Conservation (phyloP, 2,329 filamentous ascomycete species). For the Bretziella fagacearum region DNA sequence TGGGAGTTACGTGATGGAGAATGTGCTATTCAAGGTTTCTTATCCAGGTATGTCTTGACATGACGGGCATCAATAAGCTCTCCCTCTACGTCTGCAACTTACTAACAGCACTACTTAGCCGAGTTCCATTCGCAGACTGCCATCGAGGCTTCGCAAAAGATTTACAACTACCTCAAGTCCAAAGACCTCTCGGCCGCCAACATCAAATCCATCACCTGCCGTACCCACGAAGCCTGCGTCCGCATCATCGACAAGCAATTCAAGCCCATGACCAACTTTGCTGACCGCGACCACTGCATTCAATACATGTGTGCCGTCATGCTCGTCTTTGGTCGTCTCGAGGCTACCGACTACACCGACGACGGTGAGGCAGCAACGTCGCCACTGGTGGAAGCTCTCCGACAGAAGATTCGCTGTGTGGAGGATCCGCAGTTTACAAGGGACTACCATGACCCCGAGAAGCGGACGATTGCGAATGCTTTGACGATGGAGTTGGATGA, state of each 20-base stretch:
- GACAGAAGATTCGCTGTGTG: slow-evolving; percentile 86
- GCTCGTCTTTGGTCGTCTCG: slow-evolving; percentile 86
- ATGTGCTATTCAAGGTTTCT: slow-evolving; percentile 98
- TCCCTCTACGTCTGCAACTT: no score
- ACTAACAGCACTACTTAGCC: no score
- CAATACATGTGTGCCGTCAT: slow-evolving; percentile 98
- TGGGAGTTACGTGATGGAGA: slow-evolving; percentile 99
- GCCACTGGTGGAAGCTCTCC: slow-evolving; percentile 73
- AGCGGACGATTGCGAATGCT: slow-evolving; percentile 94
- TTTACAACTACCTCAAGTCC: slow-evolving; percentile 65
- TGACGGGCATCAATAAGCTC: background rate
- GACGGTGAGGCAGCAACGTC: slow-evolving; percentile 83
- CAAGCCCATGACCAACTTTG: slow-evolving; percentile 99
- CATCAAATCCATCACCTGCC: slow-evolving; percentile 83
- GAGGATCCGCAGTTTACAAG: slow-evolving; percentile 88
- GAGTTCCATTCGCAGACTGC: slow-evolving; percentile 99
- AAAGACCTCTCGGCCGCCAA: slow-evolving; percentile 84
- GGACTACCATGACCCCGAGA: slow-evolving; percentile 87
- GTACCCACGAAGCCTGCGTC: slow-evolving; percentile 95
- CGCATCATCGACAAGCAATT: slow-evolving; percentile 99
- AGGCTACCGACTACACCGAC: slow-evolving; percentile 86
- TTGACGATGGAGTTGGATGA: slow-evolving; percentile 90
- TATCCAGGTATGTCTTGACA: slow-evolving; percentile 73
- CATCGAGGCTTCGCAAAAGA: slow-evolving; percentile 80
- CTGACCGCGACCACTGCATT: slow-evolving; percentile 97